Evolutionary conservation across 2,329 filamentous ascomycete genomes (phyloP), one percentile per base, ranked within the genome.

Genomic region (Pseudocercospora macadamiae): DNA sequence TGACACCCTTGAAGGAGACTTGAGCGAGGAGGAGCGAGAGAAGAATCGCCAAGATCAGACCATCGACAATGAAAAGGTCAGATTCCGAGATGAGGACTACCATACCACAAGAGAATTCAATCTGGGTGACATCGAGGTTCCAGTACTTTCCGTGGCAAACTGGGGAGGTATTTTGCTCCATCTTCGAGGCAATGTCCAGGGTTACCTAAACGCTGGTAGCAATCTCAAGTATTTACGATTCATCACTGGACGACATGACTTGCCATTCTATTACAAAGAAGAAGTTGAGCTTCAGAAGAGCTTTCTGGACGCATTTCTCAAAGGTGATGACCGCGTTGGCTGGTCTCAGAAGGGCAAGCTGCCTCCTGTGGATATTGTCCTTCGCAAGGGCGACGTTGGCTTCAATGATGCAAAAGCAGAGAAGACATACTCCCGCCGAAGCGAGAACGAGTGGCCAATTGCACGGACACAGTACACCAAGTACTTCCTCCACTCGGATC

Each of bases 131-230:
- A 89, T 90, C 37, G 78, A 87, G 58, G 86, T 89, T 0, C 88
- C 88, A 0, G 66, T 90, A 0, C 79, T 90, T 0, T 84, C 80
- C 0, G 87, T 90, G 0, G 88, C 82, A 0, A 90, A 90, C 70
- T 89, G 86, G 87, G 87, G 87, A 9, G 87, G 87, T 1, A 90
- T 90, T 48, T 71, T 87, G 3, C 78, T 90, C 1, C 88, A 90
- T 64, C 78, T 90, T 4, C 79, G 87, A 6, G 88, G 88, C 2
- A 90, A 90, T 63, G 79, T 90, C 6, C 80, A 88, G 66, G 88
- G 87, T 0, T 90, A 82, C 57, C 75, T 76, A 1, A 79, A 85
- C 48, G 87, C 87, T 0, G 85, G 86, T 0, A 89, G 87, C 0
- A 78, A 85, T 58, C 76, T 86, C 61, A 90, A 90, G 70, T 91